Evolutionary conservation across 257 asterid species (phyloP).

Genomic region (Fraxinus excelsior): DNA sequence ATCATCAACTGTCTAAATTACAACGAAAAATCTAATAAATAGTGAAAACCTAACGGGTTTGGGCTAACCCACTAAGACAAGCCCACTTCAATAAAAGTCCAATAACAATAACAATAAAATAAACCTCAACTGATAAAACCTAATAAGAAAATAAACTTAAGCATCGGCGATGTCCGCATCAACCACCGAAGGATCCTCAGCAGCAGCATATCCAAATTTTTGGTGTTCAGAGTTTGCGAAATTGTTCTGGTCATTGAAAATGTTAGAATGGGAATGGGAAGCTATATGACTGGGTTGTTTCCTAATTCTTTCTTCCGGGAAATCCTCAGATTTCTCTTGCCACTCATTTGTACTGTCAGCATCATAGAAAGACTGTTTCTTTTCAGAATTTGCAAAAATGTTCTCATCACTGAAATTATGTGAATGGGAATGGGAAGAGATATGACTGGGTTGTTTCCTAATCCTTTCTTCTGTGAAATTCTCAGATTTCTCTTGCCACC

Average conservation of each 20-base stretch:
- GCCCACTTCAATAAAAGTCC: too few relatives aligned
- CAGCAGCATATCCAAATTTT: constrained; percentile 38
- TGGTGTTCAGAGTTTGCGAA: constrained; percentile 44
- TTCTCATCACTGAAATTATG: constrained; percentile 45
- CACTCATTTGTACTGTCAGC: constrained; percentile 33
- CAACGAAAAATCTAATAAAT: too few relatives aligned
- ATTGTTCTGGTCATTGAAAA: constrained; percentile 42
- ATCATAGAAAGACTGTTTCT: constrained; percentile 38
- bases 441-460: constrained; percentile 39
- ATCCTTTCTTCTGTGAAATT: constrained; percentile 42
- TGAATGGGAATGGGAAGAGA: constrained; percentile 48
- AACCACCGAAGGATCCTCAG: constrained; percentile 34
- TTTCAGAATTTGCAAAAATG: constrained; percentile 43
- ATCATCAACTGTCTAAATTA: too few relatives aligned
- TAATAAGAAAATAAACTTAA: too few relatives aligned
- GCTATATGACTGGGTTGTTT: constrained; percentile 42
- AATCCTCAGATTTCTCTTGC: constrained; percentile 39
- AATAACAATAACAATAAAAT: too few relatives aligned
- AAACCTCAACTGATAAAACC: too few relatives aligned
- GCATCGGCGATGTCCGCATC: too few relatives aligned
- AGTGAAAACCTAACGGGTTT: too few relatives aligned
- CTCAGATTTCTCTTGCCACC: constrained; percentile 38
- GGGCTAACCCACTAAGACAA: too few relatives aligned
- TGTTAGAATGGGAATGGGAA: constrained; percentile 44
- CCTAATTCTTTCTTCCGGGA: constrained; percentile 39